Base-by-base conservation (phyloP, 495 filamentous ascomycete species). In the Staphylotrichum tortipilum region DNA sequence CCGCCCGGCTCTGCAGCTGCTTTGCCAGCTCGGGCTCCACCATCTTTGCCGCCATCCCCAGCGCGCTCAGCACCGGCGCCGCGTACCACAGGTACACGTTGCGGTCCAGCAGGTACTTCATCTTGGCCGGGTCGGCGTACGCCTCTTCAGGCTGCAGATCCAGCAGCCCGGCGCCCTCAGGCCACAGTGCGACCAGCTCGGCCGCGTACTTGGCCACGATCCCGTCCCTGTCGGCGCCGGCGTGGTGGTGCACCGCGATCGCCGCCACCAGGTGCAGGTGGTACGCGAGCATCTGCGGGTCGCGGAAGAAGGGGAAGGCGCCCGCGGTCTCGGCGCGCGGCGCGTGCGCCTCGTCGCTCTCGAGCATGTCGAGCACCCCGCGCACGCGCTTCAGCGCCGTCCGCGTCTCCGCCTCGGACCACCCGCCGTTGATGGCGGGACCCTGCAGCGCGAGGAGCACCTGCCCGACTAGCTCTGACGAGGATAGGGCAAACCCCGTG, bases 361-460 rank as follows among this genome's bases (percentile, higher is more conserved):
- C 73, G 58, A 85, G 68, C 36, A 80, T 34, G 10, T 69, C 66
- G 21, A 77, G 52, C 8, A 80, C 61, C 53, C 74, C 63, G 55
- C 77, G 70, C 0, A 73, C 70, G 58, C 75, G 61, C 18, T 57
- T 56, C 4, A 78, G 55, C 1, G 76, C 63, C 54, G 52, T 56
- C 26, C 64, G 60, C 3, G 57, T 66, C 40, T 66, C 42, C 6
- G 31, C 59, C 8, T 62, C 54, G 14, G 68, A 58, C 60, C 70
- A 82, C 11, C 67, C 67, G 3, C 49, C 66, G 3, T 50, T 44
- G 47, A 72, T 56, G 12, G 78, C 80, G 31, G 61, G 65, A 19
- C 63, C 30, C 61, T 82, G 78, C 33, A 83, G 53, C 46, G 55
- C 60, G 29, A 65, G 68, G 60, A 85, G 70, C n/a, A 81, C 37